Evolutionary conservation across 2,329 filamentous ascomycete species (phyloP).

Genomic region (Dichotomopilus funicola): DNA sequence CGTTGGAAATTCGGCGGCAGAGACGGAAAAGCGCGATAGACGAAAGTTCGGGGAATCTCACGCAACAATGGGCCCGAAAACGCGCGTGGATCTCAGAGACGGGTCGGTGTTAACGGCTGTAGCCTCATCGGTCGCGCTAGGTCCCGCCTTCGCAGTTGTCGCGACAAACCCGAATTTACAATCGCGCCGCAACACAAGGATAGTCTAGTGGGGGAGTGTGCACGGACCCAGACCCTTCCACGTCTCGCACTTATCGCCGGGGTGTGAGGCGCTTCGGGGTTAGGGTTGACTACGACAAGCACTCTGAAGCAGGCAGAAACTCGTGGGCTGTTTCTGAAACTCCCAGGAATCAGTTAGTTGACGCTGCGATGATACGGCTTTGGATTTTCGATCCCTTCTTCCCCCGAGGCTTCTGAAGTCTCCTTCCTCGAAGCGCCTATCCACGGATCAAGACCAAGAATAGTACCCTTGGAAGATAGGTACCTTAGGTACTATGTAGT

Average conservation of each 20-base stretch:
- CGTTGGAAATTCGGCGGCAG: conserved; percentile 5
- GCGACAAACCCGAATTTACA: conserved; percentile 21
- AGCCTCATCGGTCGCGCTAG: conserved; percentile 10
- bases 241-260: not conserved
- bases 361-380: too few relatives aligned
- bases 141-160: conserved; percentile 8
- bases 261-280: not conserved
- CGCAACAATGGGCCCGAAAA: conserved; percentile 9
- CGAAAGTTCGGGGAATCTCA: not conserved
- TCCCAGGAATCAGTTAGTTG: too few relatives aligned
- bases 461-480: too few relatives aligned
- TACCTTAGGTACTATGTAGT: too few relatives aligned
- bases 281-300: too few relatives aligned
- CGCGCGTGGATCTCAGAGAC: conserved; percentile 13
- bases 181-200: conserved; percentile 7
- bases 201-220: conserved; percentile 18
- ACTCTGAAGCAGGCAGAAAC: too few relatives aligned
- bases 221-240: not conserved
- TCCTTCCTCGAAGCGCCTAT: too few relatives aligned
- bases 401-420: too few relatives aligned
- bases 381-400: too few relatives aligned
- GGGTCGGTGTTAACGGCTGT: conserved; percentile 3
- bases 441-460: too few relatives aligned
- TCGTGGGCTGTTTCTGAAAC: not conserved
- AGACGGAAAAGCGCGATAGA: conserved; percentile 10